phyloP scores from a whole-genome alignment of 2,329 filamentous ascomycete genomes.

The Akanthomyces lecanii region DNA sequence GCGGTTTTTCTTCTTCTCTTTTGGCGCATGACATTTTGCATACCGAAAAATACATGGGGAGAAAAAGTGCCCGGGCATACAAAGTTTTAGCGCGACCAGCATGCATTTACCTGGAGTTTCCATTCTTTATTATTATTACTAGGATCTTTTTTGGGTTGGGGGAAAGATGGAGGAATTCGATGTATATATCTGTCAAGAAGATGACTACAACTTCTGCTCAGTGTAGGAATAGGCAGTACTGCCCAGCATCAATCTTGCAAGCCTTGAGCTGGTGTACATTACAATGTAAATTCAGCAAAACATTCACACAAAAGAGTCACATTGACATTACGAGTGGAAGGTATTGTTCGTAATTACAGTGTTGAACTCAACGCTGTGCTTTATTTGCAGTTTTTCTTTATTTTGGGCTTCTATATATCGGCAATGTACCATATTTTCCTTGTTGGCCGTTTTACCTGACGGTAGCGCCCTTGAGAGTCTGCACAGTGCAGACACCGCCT shows the following conservation, averaged over 20 bases:
- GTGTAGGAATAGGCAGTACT: neutral
- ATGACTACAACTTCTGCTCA: neutral
- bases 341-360: neutral
- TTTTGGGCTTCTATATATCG: slow-evolving; percentile 1
- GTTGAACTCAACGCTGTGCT: neutral
- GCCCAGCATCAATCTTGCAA: neutral
- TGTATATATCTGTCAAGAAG: slow-evolving; percentile 16
- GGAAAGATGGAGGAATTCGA: no score
- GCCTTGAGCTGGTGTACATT: slow-evolving; percentile 20
- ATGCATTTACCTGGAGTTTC: slow-evolving; percentile 14
- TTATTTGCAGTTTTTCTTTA: neutral
- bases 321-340: neutral
- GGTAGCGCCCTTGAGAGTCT: slow-evolving; percentile 71
- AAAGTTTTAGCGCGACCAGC: neutral
- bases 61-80: neutral
- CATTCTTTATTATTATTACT: neutral
- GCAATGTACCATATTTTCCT: neutral
- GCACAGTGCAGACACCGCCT: slow-evolving; percentile 78
- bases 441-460: slow-evolving; percentile 60
- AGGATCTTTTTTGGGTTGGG: neutral
- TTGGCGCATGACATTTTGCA: neutral
- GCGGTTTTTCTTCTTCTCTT: neutral
- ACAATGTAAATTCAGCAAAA: slow-evolving; percentile 19
- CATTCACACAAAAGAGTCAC: neutral
- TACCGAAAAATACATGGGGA: neutral